phyloP scores from a whole-genome alignment of 2,329 filamentous ascomycete species.

The Colletotrichum tropicicola region DNA sequence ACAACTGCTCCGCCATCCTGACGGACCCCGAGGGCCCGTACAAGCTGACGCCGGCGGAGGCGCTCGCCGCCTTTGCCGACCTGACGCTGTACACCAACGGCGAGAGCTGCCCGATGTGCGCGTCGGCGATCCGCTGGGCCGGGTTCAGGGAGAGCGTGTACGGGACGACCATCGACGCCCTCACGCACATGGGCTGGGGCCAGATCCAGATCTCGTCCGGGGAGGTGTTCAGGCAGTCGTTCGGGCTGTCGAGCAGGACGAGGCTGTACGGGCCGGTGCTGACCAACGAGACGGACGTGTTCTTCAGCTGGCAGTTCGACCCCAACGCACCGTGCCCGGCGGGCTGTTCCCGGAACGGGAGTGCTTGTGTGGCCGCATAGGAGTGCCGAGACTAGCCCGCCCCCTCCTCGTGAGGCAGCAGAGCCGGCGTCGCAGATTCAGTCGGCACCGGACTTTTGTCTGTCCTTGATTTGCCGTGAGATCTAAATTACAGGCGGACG shows the following conservation, averaged over 20 bases:
- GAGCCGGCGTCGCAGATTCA: no score
- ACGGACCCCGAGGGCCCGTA: constrained; percentile 55
- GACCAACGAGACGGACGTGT: constrained; percentile 61
- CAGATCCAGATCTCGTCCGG: constrained; percentile 57
- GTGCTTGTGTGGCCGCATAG: background rate
- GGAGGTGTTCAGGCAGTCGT: constrained; percentile 56
- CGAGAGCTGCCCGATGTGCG: constrained; percentile 67
- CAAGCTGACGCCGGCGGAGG: constrained; percentile 48
- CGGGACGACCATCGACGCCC: constrained; percentile 57
- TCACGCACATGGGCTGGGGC: constrained; percentile 57
- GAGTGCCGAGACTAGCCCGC: no score
- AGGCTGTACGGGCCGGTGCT: constrained; percentile 54
- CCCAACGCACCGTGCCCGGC: constrained; percentile 15
- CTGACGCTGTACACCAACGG: constrained; percentile 66
- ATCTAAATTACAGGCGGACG: no score
- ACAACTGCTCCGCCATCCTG: constrained; percentile 59
- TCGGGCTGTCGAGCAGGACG: constrained; percentile 44
- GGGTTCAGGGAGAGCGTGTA: constrained; percentile 65
- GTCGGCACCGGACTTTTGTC: no score
- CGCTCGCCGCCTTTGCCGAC: constrained; percentile 52
- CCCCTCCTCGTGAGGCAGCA: no score
- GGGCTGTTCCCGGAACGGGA: constrained; percentile 18
- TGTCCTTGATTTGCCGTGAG: no score
- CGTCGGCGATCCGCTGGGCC: constrained; percentile 63
- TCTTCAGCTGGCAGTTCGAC: constrained; percentile 64